Conservation (phyloP, 2,329 filamentous ascomycete genomes). For the Cercospora sp. region DNA sequence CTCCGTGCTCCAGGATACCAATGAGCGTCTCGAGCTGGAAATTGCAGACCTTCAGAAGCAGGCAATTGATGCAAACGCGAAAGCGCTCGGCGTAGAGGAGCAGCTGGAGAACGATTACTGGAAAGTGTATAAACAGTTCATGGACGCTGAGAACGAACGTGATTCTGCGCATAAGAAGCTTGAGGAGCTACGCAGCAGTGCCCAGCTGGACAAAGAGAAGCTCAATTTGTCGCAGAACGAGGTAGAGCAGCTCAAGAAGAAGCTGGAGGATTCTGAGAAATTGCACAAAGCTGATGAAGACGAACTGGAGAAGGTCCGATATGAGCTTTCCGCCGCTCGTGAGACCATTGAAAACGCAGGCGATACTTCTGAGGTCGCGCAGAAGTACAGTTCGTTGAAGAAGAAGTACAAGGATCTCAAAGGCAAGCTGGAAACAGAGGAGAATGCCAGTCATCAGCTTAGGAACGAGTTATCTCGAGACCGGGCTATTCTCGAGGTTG, state of each 20-base stretch:
- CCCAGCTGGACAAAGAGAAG: no score
- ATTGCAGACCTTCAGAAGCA: no score
- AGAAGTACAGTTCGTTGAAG: not conserved
- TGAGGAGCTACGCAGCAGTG: no score
- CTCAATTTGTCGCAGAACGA: not conserved
- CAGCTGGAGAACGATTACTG: no score
- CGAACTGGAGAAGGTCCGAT: not conserved
- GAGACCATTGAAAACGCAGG: not conserved
- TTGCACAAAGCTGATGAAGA: not conserved
- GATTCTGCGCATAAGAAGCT: no score
- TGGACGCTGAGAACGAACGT: no score
- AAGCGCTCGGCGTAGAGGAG: no score
- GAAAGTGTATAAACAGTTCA: no score
- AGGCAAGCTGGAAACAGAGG: not conserved
- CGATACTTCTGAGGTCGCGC: not conserved
- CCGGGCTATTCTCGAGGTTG: not conserved
- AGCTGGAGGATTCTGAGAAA: not conserved
- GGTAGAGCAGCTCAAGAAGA: not conserved
- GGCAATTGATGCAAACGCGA: no score
- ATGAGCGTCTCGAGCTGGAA: not conserved
- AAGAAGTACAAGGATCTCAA: not conserved
- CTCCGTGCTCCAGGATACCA: not conserved
- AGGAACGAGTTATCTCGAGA: not conserved
- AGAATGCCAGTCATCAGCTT: not conserved
- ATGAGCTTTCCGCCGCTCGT: not conserved